Evolutionary conservation across 208 protist species (phyloP), one percentile per base, ranked within the genome.

Genomic region (Crithidia bombi): DNA sequence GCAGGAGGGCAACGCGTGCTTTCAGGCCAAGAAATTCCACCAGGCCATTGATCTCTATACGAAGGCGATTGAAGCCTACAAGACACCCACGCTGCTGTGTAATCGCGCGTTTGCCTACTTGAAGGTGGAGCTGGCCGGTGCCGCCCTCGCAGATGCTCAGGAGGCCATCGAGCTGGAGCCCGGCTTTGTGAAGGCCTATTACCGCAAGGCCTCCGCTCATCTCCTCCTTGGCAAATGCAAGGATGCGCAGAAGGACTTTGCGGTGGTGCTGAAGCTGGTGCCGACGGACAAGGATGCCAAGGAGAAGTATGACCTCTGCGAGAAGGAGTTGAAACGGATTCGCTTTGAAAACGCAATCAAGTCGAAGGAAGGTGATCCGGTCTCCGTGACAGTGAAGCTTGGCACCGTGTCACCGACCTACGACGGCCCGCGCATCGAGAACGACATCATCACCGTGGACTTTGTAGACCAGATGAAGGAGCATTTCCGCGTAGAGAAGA

Each of bases 141-240:
- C 86, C 5, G 97, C 98, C 12, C 78, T 99, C 15, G 52, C 75
- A 0, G 98, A 99, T 64, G 97, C 97, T 25, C 87, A 94, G 15
- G 86, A 85, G 51, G 91, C 97, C 12, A 85, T 99, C 30, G 78
- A 87, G 23, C 47, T 99, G 17, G 98, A 99, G 46, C 89, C 91
- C 2, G 84, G 74, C 41, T 99, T 98, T 58, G 83, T 98, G 4
- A 99, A 99, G 88, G 98, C 95, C 14, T 98, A 99, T 78, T 99
- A 99, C 85, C 90, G 98, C 68, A 91, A 97, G 44, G 98, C 95
- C 23, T 96, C 92, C 1, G 97, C 97, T 0, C 83, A 98, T 72
- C 83, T 99, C 25, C 82, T 88, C 15, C 82, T 99, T 5, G 89
- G 91, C 7, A 97, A 99, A 69, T 98, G 91, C 79, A 97, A 99